Percentiles rank a stretch among this genome's conserved stretches.
phyloP scores from a whole-genome alignment of 2,329 filamentous ascomycete genomes.

The Aspergillus quadricinctus region DNA sequence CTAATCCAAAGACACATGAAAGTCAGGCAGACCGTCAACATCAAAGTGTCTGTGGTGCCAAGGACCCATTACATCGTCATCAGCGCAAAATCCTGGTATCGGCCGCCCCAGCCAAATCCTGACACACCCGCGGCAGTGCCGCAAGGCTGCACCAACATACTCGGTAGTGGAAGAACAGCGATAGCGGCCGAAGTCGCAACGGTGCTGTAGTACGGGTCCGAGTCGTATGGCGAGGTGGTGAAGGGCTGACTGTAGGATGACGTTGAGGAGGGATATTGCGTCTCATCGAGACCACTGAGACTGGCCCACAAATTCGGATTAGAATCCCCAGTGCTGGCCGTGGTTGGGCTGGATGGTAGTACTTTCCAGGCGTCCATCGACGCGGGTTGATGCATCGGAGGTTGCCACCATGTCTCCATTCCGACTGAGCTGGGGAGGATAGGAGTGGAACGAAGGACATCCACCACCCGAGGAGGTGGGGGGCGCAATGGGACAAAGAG shows the following conservation, averaged over 20 bases:
- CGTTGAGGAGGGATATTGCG: constrained; percentile 71
- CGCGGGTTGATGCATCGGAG: constrained; percentile 62
- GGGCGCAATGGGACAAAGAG: constrained; percentile 82
- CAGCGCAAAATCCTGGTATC: constrained; percentile 74
- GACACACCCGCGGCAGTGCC: constrained; percentile 72
- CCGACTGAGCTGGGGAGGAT: constrained; percentile 78
- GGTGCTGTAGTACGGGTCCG: constrained; percentile 68
- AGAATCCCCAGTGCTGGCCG: constrained; percentile 68
- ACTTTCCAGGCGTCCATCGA: constrained; percentile 87
- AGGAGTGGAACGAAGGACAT: constrained; percentile 80
- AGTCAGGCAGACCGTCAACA: constrained; percentile 24
- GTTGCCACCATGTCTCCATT: constrained; percentile 75
- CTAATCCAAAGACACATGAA: constrained; percentile 21
- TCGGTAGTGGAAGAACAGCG: constrained; percentile 74
- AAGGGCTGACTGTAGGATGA: constrained; percentile 76
- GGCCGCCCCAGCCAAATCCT: constrained; percentile 74
- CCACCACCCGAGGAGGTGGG: constrained; percentile 81
- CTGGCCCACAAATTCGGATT: constrained; percentile 72
- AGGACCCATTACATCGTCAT: constrained; percentile 64
- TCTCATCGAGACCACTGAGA: constrained; percentile 65
- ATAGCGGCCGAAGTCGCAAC: constrained; percentile 71
- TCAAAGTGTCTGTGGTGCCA: constrained; percentile 29
- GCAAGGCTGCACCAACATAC: constrained; percentile 79
- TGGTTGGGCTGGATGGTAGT: constrained; percentile 78
- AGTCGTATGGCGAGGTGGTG: constrained; percentile 61